phyloP scores from a whole-genome alignment of 2,329 filamentous ascomycete species.

The Alternaria sp. region DNA sequence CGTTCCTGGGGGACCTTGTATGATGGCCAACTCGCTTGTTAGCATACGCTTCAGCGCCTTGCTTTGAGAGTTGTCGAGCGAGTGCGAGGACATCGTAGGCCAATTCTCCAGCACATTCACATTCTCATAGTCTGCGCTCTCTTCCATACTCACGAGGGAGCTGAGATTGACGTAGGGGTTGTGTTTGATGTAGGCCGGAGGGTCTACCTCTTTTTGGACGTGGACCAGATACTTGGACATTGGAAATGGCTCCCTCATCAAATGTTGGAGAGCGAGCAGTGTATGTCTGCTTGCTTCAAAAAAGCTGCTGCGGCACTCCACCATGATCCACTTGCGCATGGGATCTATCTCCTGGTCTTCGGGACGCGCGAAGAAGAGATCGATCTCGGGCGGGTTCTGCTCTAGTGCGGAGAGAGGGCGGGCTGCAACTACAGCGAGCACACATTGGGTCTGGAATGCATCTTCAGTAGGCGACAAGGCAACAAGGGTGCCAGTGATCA shows the following conservation, averaged over 20 bases:
- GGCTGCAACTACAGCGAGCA: slow-evolving; percentile 76
- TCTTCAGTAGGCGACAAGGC: slow-evolving; percentile 66
- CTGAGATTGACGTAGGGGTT: slow-evolving; percentile 62
- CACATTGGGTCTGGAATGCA: slow-evolving; percentile 69
- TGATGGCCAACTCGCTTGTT: slow-evolving; percentile 73
- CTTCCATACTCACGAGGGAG: slow-evolving; percentile 52
- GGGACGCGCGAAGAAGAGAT: slow-evolving; percentile 73
- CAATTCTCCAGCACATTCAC: slow-evolving; percentile 65
- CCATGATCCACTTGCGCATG: slow-evolving; percentile 74
- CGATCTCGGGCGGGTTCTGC: slow-evolving; percentile 73
- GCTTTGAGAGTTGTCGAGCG: slow-evolving; percentile 76
- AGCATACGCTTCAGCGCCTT: slow-evolving; percentile 74
- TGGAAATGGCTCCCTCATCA: slow-evolving; percentile 66
- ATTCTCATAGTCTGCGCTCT: slow-evolving; percentile 53
- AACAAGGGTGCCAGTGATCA: slow-evolving; percentile 64
- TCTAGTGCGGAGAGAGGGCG: slow-evolving; percentile 70
- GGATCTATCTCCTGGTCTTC: slow-evolving; percentile 74
- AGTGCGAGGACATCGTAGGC: slow-evolving; percentile 58
- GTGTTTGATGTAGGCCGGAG: slow-evolving; percentile 63
- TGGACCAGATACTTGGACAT: slow-evolving; percentile 69
- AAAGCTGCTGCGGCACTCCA: slow-evolving; percentile 77
- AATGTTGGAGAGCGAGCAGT: slow-evolving; percentile 74
- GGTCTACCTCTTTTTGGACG: slow-evolving; percentile 55
- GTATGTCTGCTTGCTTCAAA: slow-evolving; percentile 80
- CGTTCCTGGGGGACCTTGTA: slow-evolving; percentile 84